Evolutionary conservation across 306 rosid species (phyloP), one percentile per base, ranked within the genome.

Genomic region (Glycine latifolia): DNA sequence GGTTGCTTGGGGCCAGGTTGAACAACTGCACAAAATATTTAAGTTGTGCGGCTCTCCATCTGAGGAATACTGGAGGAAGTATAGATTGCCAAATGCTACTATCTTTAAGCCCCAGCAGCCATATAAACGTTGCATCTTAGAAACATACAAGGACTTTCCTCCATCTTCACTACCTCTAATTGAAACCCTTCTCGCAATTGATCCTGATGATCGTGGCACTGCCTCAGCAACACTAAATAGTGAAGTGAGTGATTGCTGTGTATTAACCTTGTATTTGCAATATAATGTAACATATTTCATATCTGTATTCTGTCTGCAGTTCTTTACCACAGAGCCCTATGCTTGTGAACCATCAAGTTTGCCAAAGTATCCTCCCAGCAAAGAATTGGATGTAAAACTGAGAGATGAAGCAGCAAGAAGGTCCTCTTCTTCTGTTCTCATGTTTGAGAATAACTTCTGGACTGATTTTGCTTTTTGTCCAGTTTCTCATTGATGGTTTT

Each of bases 351-450:
- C 99, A 52, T 93, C 99, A 17, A 91, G 93, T 84, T 85, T 95
- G 71, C 99, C 99, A 1, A 91, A 93, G 87, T 95, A 91, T 89
- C 97, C 97, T 63, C 99, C 99, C 53, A 91, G 97, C 93, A 95
- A 95, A 86, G 99, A 95, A 88, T 75, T 91, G 88, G 99, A 95
- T 69, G 94, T 93, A 66, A 95, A 95, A 79, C 84, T 93, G 81
- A 93, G 99, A 85, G 97, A 93, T 79, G 99, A 94, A 87, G 97
- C 93, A 87, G 97, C 98, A 52, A 91, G 96, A 87, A 93, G 99
- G 99, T 95, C 72, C 53, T 63, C 63, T 61, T 54, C 56, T 60
- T 50, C n/a, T 81, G 70, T 80, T 68, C 56, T 84, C 39, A 3
- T 81, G 37, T 52, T 82, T 84, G 70, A 71, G 15, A 62, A 71